A percentile compares a stretch with the other conserved stretches of the same genome.
phyloP scores from a whole-genome alignment of 2,329 filamentous ascomycete genomes.

The Acrocalymma vagum region DNA sequence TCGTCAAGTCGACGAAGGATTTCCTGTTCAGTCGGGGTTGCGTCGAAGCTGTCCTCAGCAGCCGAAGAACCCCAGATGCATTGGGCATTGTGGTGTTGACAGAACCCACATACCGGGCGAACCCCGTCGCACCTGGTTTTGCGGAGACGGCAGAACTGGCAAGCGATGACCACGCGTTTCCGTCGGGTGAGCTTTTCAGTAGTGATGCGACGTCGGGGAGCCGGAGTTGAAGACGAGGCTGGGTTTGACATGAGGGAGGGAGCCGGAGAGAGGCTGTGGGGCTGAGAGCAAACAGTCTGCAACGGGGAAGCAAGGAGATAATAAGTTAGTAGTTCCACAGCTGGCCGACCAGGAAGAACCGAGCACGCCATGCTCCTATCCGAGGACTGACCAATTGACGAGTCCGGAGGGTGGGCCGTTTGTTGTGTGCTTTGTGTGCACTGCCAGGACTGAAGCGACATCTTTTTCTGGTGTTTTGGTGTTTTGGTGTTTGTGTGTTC shows the following conservation, averaged over 20 bases:
- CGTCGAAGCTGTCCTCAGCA: background rate
- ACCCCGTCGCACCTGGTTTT: conserved; percentile 10
- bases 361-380: too few species aligned
- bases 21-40: conserved; percentile 7
- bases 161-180: conserved; percentile 9
- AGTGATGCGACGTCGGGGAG: background rate
- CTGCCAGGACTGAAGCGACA: too few species aligned
- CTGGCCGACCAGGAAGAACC: too few species aligned
- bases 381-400: too few species aligned
- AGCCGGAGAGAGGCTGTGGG: background rate
- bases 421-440: too few species aligned
- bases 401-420: too few species aligned
- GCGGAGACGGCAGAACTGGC: conserved; percentile 10
- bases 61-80: conserved; percentile 4
- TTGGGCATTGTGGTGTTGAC: conserved; percentile 6
- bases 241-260: background rate
- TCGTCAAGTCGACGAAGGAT: conserved; percentile 7
- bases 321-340: too few species aligned
- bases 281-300: background rate
- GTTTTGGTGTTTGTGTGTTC: too few species aligned
- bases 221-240: background rate
- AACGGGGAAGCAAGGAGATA: conserved; percentile 3
- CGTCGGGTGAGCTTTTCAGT: conserved; percentile 4
- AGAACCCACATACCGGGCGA: conserved; percentile 9
- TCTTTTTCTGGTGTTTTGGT: too few species aligned